Percentiles rank a stretch among this genome's conserved stretches.
Evolutionary conservation across 345 rosid genomes (phyloP).

Genomic region (Clarkia xantiana): DNA sequence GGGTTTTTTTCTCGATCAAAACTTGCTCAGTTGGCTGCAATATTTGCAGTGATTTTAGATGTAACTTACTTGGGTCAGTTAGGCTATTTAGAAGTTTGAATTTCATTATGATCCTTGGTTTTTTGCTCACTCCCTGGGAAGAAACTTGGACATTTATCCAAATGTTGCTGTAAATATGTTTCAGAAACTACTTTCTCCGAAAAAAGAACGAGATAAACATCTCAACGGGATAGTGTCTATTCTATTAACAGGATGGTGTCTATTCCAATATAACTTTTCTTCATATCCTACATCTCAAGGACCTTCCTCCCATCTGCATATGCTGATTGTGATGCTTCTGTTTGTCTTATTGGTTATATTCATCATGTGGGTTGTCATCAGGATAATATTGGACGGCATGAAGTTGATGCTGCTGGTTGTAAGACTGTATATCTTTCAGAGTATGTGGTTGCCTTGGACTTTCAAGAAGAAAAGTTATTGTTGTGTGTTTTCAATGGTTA

Average conservation of each 20-base stretch:
- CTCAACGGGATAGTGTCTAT: neutral
- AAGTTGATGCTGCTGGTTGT: conserved; percentile 73
- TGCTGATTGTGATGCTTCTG: neutral
- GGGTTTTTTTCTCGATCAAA: too few species aligned
- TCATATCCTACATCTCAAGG: too few species aligned
- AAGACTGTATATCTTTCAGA: conserved; percentile 68
- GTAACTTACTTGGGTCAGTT: too few species aligned
- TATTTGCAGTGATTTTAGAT: too few species aligned
- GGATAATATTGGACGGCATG: conserved; percentile 55
- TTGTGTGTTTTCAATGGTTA: neutral
- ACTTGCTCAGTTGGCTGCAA: too few species aligned
- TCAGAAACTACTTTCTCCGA: too few species aligned
- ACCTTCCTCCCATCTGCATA: too few species aligned
- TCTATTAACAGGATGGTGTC: neutral
- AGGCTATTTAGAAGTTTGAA: too few species aligned
- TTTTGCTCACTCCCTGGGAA: neutral
- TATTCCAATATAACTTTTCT: too few species aligned
- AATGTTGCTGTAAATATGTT: neutral
- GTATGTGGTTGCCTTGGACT: conserved; percentile 28
- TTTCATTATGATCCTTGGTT: too few species aligned
- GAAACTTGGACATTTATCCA: neutral
- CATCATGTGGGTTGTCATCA: conserved; percentile 10
- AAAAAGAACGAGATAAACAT: too few species aligned
- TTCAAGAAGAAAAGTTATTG: neutral
- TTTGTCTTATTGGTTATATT: neutral